Evolutionary conservation across 2,329 filamentous ascomycete genomes (phyloP).

Genomic region (Alternaria longipes): DNA sequence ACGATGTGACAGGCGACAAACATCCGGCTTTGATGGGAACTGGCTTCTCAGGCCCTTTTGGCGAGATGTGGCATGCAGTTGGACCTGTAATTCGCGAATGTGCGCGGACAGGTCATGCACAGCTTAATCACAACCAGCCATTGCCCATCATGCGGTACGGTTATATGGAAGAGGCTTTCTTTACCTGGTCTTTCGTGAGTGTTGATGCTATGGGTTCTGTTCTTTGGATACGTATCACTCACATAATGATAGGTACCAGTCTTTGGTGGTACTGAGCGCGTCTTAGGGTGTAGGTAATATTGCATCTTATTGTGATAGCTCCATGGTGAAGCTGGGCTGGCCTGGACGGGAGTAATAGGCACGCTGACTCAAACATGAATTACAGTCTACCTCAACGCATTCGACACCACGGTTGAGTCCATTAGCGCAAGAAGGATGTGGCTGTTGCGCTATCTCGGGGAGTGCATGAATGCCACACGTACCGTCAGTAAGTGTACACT

Average conservation of each 20-base stretch:
- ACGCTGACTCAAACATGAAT: conserved; percentile 13
- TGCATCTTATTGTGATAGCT: background rate
- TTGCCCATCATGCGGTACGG: conserved; percentile 42
- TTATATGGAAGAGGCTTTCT: conserved; percentile 49
- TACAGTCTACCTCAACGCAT: conserved; percentile 40
- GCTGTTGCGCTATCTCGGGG: conserved; percentile 52
- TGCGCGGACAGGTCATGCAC: conserved; percentile 39
- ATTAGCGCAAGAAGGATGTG: conserved; percentile 51
- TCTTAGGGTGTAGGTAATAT: conserved; percentile 36
- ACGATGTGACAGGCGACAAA: conserved; percentile 40
- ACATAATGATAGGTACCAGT: conserved; percentile 42
- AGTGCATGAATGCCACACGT: conserved; percentile 42
- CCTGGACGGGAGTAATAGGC: conserved; percentile 23
- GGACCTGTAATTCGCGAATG: conserved; percentile 43
- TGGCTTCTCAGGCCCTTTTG: conserved; percentile 47
- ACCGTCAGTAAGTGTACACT: conserved; percentile 24
- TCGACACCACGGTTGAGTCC: conserved; percentile 52
- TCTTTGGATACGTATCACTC: background rate
- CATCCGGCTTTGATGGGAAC: conserved; percentile 46
- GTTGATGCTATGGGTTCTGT: background rate
- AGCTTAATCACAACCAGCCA: conserved; percentile 41
- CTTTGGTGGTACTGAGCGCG: conserved; percentile 48
- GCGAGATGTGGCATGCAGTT: conserved; percentile 53
- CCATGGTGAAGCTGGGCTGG: background rate
- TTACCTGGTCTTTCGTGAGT: conserved; percentile 54